These are phyloP conservation scores for Entonaema liquescens DNA, from an alignment of 495 filamentous ascomycete genomes.

Conservation along the genomic window DNA sequence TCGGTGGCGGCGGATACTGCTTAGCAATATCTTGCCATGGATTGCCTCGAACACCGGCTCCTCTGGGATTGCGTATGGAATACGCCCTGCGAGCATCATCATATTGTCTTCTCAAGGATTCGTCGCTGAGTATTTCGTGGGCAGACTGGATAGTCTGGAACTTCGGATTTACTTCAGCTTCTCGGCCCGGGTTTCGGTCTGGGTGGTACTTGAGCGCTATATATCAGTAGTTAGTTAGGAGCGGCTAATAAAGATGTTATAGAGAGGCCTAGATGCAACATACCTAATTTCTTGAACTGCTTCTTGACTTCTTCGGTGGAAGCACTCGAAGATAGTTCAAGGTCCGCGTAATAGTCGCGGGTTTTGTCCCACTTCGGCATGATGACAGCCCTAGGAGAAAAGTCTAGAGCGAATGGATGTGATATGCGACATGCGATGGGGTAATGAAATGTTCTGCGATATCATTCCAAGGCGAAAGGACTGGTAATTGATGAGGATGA, in stretches of 20 bases:
- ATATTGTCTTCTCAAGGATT: slow-evolving; percentile 72
- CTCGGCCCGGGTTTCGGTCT: slow-evolving; percentile 85
- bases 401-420: slow-evolving; percentile 6
- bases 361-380: slow-evolving; percentile 81
- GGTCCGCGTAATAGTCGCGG: slow-evolving; percentile 87
- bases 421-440: slow-evolving; percentile 6
- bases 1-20: slow-evolving; percentile 58
- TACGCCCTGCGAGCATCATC: slow-evolving; percentile 69
- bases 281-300: slow-evolving; percentile 86
- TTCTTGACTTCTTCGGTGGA: slow-evolving; percentile 79
- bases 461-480: slow-evolving; percentile 13
- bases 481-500: not conserved
- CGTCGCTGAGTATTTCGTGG: slow-evolving; percentile 81
- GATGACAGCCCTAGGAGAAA: slow-evolving; percentile 42
- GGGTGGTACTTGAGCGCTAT: slow-evolving; percentile 86
- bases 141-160: slow-evolving; percentile 88
- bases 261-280: slow-evolving; percentile 32
- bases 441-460: not conserved
- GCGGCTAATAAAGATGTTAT: not conserved
- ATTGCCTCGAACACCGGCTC: slow-evolving; percentile 61
- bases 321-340: slow-evolving; percentile 71
- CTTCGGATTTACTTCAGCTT: slow-evolving; percentile 77
- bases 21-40: slow-evolving; percentile 58
- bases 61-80: slow-evolving; percentile 47
- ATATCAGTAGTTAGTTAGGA: slow-evolving; percentile 8